Percentiles rank a stretch among this genome's conserved stretches.
phyloP scores from a whole-genome alignment of 495 filamentous ascomycete genomes.

The Talaromyces stipitatus region DNA sequence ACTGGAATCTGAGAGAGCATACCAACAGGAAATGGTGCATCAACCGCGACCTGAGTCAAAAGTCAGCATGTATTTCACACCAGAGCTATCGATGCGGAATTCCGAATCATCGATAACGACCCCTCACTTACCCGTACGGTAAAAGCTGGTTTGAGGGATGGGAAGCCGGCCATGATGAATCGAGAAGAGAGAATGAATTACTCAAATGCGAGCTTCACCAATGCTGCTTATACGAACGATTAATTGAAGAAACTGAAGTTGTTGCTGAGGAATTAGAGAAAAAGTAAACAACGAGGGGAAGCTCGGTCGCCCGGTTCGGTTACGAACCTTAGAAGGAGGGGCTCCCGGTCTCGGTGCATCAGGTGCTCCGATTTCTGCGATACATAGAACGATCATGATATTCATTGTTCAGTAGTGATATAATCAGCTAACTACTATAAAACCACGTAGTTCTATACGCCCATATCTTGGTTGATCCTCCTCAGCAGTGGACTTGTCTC shows the following conservation, averaged over 20 bases:
- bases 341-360: too few relatives aligned
- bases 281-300: neutral
- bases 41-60: slow-evolving; percentile 15
- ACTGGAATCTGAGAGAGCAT: neutral
- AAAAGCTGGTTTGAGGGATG: slow-evolving; percentile 35
- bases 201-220: neutral
- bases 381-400: too few relatives aligned
- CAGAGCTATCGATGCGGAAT: neutral
- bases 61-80: neutral
- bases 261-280: neutral
- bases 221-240: too few relatives aligned
- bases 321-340: too few relatives aligned
- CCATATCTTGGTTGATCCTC: neutral
- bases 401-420: too few relatives aligned
- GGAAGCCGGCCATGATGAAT: slow-evolving; percentile 32
- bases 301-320: too few relatives aligned
- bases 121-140: slow-evolving; percentile 27
- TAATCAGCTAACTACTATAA: too few relatives aligned
- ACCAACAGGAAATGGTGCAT: slow-evolving; percentile 14
- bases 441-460: too few relatives aligned
- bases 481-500: slow-evolving; percentile 1
- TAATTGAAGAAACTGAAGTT: neutral
- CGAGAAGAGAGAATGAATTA: neutral
- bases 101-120: neutral
- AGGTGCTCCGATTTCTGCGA: too few relatives aligned